phyloP scores from a whole-genome alignment of 2,329 filamentous ascomycete species.

The Penicillium sp. region DNA sequence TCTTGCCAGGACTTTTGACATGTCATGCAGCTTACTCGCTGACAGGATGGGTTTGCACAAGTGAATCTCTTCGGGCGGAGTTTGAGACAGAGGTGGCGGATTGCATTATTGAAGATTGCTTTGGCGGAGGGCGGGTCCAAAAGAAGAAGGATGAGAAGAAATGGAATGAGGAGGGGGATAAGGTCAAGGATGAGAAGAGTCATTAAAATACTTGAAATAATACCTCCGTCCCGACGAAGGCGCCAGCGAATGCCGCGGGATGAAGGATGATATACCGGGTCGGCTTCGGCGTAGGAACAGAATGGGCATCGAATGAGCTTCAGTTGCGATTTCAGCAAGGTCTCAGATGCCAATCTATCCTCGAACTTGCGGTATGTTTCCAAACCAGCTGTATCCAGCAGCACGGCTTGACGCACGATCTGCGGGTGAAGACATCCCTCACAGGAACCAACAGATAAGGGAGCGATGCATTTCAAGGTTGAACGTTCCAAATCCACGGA shows the following conservation, averaged over 20 bases:
- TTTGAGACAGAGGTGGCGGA: conserved; percentile 70
- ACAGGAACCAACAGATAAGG: conserved; percentile 69
- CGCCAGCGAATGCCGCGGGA: conserved; percentile 59
- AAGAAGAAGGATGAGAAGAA: conserved; percentile 61
- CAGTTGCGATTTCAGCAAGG: conserved; percentile 71
- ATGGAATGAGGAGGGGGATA: conserved; percentile 52
- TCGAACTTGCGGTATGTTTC: conserved; percentile 78
- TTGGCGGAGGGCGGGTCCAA: conserved; percentile 56
- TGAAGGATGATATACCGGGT: conserved; percentile 70
- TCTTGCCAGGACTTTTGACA: conserved; percentile 86
- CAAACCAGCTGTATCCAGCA: conserved; percentile 68
- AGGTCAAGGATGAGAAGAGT: conserved; percentile 48
- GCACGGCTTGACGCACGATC: conserved; percentile 73
- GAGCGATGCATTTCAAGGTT: conserved; percentile 82
- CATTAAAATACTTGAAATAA: conserved; percentile 57
- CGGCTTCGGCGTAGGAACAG: conserved; percentile 87
- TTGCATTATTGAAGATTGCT: conserved; percentile 60
- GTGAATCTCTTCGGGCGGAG: conserved; percentile 75
- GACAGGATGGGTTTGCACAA: conserved; percentile 73
- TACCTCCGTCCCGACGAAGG: conserved; percentile 59
- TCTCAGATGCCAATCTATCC: conserved; percentile 76
- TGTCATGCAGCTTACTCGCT: conserved; percentile 73
- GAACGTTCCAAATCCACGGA: conserved; percentile 74
- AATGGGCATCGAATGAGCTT: conserved; percentile 85
- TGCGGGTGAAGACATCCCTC: conserved; percentile 71